Evolutionary conservation across 192 early-diverging fungal genomes (phyloP).

Genomic region (Backusella mclennaniae): DNA sequence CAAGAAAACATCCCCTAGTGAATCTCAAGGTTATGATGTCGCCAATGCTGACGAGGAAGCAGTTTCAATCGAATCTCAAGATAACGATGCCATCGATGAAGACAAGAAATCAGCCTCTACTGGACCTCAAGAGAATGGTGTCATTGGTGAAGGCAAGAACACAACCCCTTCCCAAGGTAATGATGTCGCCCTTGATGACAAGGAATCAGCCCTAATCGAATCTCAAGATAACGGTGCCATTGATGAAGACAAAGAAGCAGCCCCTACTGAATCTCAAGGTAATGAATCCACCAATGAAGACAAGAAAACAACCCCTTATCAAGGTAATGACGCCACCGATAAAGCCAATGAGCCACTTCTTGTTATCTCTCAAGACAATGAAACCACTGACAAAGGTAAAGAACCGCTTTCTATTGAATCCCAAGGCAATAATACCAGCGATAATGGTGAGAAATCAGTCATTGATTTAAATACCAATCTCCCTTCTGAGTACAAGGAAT

Average conservation of each 20-base stretch:
- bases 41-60: no score
- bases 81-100: background rate
- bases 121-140: background rate
- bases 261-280: background rate
- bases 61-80: background rate
- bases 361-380: no score
- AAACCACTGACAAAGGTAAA: background rate
- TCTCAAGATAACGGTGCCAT: background rate
- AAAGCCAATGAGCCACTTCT: no score
- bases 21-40: no score
- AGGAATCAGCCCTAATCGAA: no score
- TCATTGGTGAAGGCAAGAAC: no score
- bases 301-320: no score
- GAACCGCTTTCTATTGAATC: background rate
- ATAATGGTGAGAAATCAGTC: background rate
- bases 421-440: background rate
- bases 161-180: no score
- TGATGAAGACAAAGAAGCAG: background rate
- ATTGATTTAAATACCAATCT: background rate
- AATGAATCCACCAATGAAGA: no score
- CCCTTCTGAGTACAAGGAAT: background rate
- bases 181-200: no score
- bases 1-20: no score
- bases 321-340: no score
- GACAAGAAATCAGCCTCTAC: background rate